Evolutionary conservation across 1,284 basidiomycete genomes (phyloP).

Genomic region (Apiotrichum laibachii): DNA sequence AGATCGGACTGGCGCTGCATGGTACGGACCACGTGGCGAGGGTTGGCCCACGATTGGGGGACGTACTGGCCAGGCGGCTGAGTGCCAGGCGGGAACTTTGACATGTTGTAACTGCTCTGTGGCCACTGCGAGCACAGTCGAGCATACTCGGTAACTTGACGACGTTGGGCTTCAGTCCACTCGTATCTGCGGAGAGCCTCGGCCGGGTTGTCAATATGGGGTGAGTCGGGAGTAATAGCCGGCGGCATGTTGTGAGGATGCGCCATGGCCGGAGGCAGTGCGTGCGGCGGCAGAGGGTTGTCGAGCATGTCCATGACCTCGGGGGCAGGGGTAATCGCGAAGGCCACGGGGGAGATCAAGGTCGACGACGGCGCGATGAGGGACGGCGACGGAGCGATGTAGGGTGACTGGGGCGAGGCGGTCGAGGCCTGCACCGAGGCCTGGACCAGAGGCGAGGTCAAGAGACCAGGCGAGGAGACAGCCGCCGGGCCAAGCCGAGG

Average conservation of each 20-base stretch:
- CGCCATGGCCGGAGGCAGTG: conserved; percentile 19
- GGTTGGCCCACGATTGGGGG: conserved; percentile 68
- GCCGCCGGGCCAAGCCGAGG: neutral
- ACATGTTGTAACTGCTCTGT: conserved; percentile 67
- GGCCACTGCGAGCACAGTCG: conserved; percentile 64
- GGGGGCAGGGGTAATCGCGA: conserved; percentile 19
- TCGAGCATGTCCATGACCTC: conserved; percentile 21
- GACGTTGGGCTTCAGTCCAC: conserved; percentile 38
- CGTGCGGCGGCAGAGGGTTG: conserved; percentile 14
- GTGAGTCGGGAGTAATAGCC: conserved; percentile 18
- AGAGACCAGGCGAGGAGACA: neutral
- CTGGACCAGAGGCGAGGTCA: conserved; percentile 4
- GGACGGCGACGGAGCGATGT: conserved; percentile 18
- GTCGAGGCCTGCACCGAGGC: neutral
- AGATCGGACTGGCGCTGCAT: conserved; percentile 61
- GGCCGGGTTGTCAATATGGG: conserved; percentile 19
- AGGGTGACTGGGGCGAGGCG: conserved; percentile 12
- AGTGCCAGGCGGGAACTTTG: conserved; percentile 56
- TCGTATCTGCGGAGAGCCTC: conserved; percentile 25
- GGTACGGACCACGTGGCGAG: conserved; percentile 62
- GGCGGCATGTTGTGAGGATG: conserved; percentile 25
- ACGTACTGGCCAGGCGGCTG: conserved; percentile 54
- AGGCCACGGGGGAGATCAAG: conserved; percentile 17
- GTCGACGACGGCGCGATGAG: conserved; percentile 6
- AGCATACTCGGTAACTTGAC: conserved; percentile 38